These are phyloP conservation scores for Penicillium verhagenii DNA, from an alignment of 495 filamentous ascomycete species.

Conservation along the genomic window DNA sequence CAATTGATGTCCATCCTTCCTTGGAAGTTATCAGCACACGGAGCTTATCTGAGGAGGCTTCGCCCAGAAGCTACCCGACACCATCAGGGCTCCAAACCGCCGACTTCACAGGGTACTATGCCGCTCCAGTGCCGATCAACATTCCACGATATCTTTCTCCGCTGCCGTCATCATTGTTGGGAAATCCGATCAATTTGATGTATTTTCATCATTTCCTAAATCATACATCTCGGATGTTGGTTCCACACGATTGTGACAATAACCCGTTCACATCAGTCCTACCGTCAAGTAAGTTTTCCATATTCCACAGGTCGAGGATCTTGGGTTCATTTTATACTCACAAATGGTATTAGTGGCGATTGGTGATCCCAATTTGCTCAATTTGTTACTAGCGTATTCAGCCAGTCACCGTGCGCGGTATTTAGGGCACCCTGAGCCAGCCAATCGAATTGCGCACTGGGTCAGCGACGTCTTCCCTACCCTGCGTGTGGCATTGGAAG, in stretches of 20 bases:
- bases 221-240: slow-evolving; percentile 71
- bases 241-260: slow-evolving; percentile 71
- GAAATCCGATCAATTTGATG: slow-evolving; percentile 78
- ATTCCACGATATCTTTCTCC: slow-evolving; percentile 66
- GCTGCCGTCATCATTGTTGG: slow-evolving; percentile 62
- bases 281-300: slow-evolving; percentile 57
- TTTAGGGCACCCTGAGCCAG: slow-evolving; percentile 70
- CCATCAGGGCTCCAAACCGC: slow-evolving; percentile 10
- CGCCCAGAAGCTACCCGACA: neutral
- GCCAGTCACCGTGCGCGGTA: slow-evolving; percentile 80
- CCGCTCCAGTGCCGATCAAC: slow-evolving; percentile 62
- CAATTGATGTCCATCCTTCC: slow-evolving; percentile 45
- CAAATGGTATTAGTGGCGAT: slow-evolving; percentile 56
- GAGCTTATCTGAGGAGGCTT: slow-evolving; percentile 7
- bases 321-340: slow-evolving; percentile 10
- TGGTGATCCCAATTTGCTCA: slow-evolving; percentile 64
- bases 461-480: slow-evolving; percentile 76
- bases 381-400: slow-evolving; percentile 77
- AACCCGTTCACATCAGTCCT: slow-evolving; percentile 75
- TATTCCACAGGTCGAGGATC: neutral
- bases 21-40: slow-evolving; percentile 29
- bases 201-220: slow-evolving; percentile 78
- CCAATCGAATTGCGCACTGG: slow-evolving; percentile 74
- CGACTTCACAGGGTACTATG: slow-evolving; percentile 58
- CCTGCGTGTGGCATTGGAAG: slow-evolving; percentile 64